phyloP scores from a whole-genome alignment of 2,329 filamentous ascomycete species.

The Boeremia exigua region DNA sequence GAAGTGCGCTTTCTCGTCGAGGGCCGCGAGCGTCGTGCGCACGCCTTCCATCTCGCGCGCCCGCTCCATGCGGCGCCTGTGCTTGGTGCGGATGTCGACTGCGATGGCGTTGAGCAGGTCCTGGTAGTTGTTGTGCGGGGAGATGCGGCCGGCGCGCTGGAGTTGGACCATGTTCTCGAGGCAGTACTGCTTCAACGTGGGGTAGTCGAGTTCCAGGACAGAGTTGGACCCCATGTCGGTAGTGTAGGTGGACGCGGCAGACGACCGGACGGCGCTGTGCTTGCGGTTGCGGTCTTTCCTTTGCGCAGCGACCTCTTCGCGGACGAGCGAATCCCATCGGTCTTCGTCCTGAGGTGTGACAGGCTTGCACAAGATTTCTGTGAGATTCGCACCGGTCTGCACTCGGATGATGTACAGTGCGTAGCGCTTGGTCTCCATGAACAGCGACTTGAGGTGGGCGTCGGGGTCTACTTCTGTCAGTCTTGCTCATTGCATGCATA shows the following conservation, averaged over 20 bases:
- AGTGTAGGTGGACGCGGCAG: conserved; percentile 85
- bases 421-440: conserved; percentile 98
- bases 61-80: conserved; percentile 86
- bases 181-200: conserved; percentile 89
- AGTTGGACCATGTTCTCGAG: conserved; percentile 92
- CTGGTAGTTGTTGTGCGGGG: conserved; percentile 87
- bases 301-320: conserved; percentile 72
- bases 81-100: conserved; percentile 95
- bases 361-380: conserved; percentile 93
- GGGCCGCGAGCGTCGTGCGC: conserved; percentile 72
- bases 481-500: background rate
- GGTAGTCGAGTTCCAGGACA: conserved; percentile 90
- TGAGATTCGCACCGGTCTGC: conserved; percentile 87
- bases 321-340: conserved; percentile 81
- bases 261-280: conserved; percentile 65
- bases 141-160: conserved; percentile 86
- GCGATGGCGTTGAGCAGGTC: conserved; percentile 98
- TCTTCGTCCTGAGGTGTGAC: conserved; percentile 86
- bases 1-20: conserved; percentile 87
- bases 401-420: conserved; percentile 97
- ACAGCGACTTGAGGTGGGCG: conserved; percentile 86
- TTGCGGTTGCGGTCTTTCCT: conserved; percentile 59
- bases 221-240: conserved; percentile 52
- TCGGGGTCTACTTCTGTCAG: conserved; percentile 73
- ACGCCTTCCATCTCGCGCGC: conserved; percentile 90